phyloP scores from a whole-genome alignment of 2,329 filamentous ascomycete species.

The Daldinia sp. region DNA sequence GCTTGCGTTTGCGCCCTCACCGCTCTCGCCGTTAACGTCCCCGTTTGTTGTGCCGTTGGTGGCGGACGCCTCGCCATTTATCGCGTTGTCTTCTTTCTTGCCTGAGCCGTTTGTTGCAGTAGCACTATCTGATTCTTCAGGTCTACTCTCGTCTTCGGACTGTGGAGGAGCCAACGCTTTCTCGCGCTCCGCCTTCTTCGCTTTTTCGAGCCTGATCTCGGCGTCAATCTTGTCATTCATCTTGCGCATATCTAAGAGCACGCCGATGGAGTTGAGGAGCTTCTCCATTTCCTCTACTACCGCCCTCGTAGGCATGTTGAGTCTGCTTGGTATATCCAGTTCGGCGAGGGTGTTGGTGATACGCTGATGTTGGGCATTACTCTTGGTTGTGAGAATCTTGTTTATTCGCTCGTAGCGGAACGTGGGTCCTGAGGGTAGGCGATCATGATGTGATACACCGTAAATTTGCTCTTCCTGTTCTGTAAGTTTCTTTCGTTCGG shows the following conservation, averaged over 20 bases:
- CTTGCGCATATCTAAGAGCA: constrained; percentile 77
- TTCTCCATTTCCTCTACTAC: constrained; percentile 77
- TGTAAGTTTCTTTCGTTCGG: constrained; percentile 74
- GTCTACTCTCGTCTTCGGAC: constrained; percentile 17
- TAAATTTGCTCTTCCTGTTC: constrained; percentile 80
- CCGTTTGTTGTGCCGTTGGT: constrained; percentile 9
- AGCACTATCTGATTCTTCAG: constrained; percentile 23
- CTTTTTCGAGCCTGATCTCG: constrained; percentile 70
- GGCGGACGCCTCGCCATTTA: not conserved
- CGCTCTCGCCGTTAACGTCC: constrained; percentile 6
- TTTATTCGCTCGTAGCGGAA: constrained; percentile 88
- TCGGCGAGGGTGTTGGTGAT: constrained; percentile 77
- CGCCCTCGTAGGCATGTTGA: constrained; percentile 77
- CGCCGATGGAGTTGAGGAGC: constrained; percentile 72
- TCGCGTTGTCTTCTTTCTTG: constrained; percentile 1
- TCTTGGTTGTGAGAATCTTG: constrained; percentile 81
- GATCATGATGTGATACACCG: constrained; percentile 85
- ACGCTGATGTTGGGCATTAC: constrained; percentile 76
- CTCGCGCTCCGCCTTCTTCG: constrained; percentile 63
- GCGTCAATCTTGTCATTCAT: constrained; percentile 77
- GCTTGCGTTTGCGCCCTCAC: constrained; percentile 3
- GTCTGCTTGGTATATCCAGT: constrained; percentile 73
- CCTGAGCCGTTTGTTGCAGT: constrained; percentile 24
- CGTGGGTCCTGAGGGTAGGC: constrained; percentile 83
- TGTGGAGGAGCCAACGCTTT: constrained; percentile 46